Evolutionary conservation across 345 rosid species (phyloP).

Genomic region (Luvunga scandens): DNA sequence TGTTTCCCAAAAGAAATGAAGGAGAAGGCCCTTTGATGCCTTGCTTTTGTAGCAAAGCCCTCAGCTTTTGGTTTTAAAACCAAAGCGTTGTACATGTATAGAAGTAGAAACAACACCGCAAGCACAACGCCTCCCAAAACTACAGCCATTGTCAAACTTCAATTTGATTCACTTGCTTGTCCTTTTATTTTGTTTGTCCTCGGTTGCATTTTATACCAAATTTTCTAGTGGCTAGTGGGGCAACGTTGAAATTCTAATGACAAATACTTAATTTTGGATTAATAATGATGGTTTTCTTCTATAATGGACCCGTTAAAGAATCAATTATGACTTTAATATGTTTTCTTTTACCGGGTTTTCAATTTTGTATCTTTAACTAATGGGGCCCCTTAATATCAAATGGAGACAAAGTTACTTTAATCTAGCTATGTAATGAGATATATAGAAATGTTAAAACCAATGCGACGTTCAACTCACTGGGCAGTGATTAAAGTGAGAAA

Average conservation of each 20-base stretch:
- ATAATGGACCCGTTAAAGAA: neutral
- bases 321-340: neutral
- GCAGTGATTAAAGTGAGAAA: neutral
- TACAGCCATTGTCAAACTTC: constrained; percentile 2
- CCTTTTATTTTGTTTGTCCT: no score
- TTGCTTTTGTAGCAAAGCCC: constrained; percentile 35
- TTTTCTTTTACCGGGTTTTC: neutral
- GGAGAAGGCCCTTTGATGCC: constrained; percentile 49
- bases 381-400: neutral
- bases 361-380: neutral
- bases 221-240: neutral
- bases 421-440: no score
- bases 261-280: no score
- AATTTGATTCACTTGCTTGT: neutral
- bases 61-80: constrained; percentile 25
- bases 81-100: constrained; percentile 13
- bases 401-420: neutral
- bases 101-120: constrained; percentile 13
- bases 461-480: no score
- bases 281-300: no score
- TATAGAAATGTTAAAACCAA: no score
- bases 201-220: neutral
- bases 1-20: constrained; percentile 39
- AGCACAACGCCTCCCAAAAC: constrained; percentile 21
- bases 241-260: no score